These are phyloP conservation scores for Dimocarpus longan DNA, from an alignment of 345 rosid genomes.

Conservation along the genomic window DNA sequence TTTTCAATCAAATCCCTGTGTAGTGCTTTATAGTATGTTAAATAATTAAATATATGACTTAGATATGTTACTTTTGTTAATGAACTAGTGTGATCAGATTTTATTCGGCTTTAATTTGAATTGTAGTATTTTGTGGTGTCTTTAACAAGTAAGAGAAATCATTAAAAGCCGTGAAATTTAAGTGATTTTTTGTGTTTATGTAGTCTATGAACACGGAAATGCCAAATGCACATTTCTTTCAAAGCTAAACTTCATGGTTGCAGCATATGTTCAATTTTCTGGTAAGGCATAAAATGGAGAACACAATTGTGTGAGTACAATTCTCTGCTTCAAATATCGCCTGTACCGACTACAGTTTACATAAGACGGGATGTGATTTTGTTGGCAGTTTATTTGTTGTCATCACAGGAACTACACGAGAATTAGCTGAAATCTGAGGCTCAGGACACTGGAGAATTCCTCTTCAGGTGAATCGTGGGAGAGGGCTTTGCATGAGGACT, in stretches of 20 bases:
- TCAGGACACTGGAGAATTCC: neutral
- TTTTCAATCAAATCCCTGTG: slow-evolving; percentile 57
- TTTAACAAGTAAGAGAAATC: neutral
- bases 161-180: neutral
- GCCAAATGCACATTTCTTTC: neutral
- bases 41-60: slow-evolving; percentile 9
- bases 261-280: neutral
- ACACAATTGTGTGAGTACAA: neutral
- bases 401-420: neutral
- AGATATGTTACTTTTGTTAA: slow-evolving; percentile 11
- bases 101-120: slow-evolving; percentile 23
- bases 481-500: neutral
- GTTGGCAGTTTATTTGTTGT: neutral
- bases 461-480: neutral
- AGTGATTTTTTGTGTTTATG: slow-evolving; percentile 1
- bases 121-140: neutral
- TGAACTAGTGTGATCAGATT: slow-evolving; percentile 28
- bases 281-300: neutral
- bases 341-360: no score
- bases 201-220: neutral
- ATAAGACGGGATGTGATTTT: neutral
- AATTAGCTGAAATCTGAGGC: neutral
- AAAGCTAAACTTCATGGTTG: neutral
- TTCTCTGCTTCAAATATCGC: neutral
- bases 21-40: neutral